These are phyloP conservation scores for Athelia psychrophila DNA, from an alignment of 1,284 basidiomycete species.

Conservation along the genomic window DNA sequence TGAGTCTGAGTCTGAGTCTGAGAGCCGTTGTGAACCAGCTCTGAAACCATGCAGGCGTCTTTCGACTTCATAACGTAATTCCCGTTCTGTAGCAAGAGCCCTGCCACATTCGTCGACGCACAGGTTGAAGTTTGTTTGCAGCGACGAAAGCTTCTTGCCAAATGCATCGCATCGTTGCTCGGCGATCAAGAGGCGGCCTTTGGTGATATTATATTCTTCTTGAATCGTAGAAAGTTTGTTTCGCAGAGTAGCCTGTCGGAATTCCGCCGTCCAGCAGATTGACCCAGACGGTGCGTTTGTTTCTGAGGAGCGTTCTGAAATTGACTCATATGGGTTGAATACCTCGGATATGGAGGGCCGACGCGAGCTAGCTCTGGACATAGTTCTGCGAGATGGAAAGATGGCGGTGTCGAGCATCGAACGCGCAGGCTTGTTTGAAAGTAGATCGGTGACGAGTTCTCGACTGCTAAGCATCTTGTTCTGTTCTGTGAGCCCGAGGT, in stretches of 20 bases:
- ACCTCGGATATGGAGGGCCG: background rate
- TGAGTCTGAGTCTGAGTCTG: background rate
- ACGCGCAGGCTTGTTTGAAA: background rate
- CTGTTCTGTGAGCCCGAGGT: slow-evolving; percentile 21
- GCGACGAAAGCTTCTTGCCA: slow-evolving; percentile 11
- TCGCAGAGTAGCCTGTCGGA: background rate
- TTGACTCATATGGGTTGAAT: background rate
- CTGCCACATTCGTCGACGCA: slow-evolving; percentile 22
- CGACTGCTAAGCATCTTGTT: slow-evolving; percentile 21
- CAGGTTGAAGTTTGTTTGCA: slow-evolving; percentile 19
- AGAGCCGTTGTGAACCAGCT: slow-evolving; percentile 4
- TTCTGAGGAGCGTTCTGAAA: background rate
- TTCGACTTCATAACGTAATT: slow-evolving; percentile 19
- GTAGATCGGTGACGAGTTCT: slow-evolving; percentile 12
- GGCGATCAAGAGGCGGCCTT: background rate
- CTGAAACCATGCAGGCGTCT: background rate
- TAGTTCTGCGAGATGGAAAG: background rate
- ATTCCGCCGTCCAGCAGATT: background rate
- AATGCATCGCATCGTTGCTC: slow-evolving; percentile 6
- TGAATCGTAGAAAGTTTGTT: background rate
- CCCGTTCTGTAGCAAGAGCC: slow-evolving; percentile 22
- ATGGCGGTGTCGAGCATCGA: slow-evolving; percentile 14
- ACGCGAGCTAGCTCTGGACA: background rate
- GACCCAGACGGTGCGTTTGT: background rate
- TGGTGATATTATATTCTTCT: background rate